Evolutionary conservation across 306 rosid species (phyloP).

Genomic region (Begonia masoniana): DNA sequence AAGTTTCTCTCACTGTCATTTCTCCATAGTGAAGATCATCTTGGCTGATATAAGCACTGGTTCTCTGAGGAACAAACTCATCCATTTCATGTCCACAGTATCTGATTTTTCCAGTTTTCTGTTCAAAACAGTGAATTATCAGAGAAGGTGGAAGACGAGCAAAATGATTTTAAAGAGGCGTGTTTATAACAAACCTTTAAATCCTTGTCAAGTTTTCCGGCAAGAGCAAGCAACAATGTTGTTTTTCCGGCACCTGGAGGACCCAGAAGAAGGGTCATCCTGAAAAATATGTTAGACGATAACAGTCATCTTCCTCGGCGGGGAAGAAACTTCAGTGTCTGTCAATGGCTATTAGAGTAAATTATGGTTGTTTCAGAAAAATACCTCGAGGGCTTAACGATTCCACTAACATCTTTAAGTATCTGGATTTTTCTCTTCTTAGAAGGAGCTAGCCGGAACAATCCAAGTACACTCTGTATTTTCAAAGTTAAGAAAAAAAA

Average conservation of each 20-base stretch:
- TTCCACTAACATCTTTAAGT: conserved; percentile 61
- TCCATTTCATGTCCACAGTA: conserved; percentile 68
- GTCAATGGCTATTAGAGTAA: background rate
- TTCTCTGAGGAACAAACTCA: conserved; percentile 70
- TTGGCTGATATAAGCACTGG: conserved; percentile 78
- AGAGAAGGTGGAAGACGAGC: background rate
- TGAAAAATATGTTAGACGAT: conserved; percentile 2
- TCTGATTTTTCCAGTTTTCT: conserved; percentile 57
- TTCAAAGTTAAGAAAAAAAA: no score
- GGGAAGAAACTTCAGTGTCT: no score
- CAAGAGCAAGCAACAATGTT: conserved; percentile 52
- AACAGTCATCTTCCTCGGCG: no score
- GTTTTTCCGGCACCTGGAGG: conserved; percentile 89
- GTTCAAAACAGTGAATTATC: background rate
- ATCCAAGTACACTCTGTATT: conserved; percentile 28
- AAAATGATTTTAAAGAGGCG: no score
- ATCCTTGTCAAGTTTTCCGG: conserved; percentile 57
- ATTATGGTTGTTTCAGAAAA: background rate
- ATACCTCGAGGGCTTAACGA: conserved; percentile 57
- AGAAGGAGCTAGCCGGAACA: conserved; percentile 39
- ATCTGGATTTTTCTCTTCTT: conserved; percentile 52
- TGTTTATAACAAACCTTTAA: conserved; percentile 25
- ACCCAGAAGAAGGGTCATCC: conserved; percentile 76
- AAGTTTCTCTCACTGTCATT: conserved; percentile 88
- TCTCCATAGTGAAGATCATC: conserved; percentile 73